Percentiles rank a stretch among this genome's conserved stretches.
Conservation (phyloP, 305 asterid species). For the Fraxinus angustifolia region DNA sequence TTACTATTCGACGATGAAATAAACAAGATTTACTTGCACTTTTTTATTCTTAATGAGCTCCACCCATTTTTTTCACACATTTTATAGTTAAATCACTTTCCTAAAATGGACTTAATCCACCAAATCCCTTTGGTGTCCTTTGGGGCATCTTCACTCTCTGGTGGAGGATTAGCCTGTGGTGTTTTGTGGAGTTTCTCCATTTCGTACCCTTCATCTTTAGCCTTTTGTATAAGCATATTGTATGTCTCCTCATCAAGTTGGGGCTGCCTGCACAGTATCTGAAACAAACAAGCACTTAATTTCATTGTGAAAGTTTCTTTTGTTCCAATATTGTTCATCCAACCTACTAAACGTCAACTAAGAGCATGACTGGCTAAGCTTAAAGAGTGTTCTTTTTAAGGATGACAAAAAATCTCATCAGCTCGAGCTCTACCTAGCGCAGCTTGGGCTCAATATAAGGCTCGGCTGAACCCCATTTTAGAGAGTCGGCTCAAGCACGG, state of each 20-base stretch:
- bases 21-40: background rate
- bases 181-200: constrained; percentile 46
- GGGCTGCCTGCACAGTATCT: constrained; percentile 51
- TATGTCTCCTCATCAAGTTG: constrained; percentile 38
- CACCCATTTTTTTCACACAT: background rate
- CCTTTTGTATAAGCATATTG: constrained; percentile 39
- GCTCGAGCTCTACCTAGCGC: no score
- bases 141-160: constrained; percentile 32
- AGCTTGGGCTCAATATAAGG: no score
- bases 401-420: no score
- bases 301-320: background rate
- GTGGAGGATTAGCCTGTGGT: constrained; percentile 39
- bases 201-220: constrained; percentile 43
- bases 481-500: no score
- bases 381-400: background rate
- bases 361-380: background rate
- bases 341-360: background rate
- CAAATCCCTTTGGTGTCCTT: constrained; percentile 54
- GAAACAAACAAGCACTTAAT: background rate
- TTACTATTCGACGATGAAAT: background rate
- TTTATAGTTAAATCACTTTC: constrained; percentile 25
- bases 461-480: no score
- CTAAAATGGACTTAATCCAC: constrained; percentile 62
- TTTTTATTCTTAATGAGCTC: background rate
- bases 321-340: background rate